A percentile compares a stretch with the other conserved stretches of the same genome.
These are phyloP conservation scores for Westerdykella aurantiaca DNA, from an alignment of 2,329 filamentous ascomycete genomes.

Conservation along the genomic window DNA sequence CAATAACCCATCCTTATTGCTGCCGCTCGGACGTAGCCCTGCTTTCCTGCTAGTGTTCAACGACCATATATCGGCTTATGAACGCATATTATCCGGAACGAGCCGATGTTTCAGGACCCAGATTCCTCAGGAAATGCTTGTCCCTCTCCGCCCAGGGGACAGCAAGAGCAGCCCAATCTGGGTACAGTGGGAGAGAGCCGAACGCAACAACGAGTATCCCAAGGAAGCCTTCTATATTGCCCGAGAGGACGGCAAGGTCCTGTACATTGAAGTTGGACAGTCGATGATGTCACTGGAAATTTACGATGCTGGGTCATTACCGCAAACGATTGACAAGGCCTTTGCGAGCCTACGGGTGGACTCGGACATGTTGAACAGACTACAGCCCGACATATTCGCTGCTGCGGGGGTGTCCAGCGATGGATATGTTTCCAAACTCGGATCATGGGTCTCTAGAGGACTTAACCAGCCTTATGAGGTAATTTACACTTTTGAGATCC, in stretches of 20 bases:
- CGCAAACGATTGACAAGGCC: conserved; percentile 71
- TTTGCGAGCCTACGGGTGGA: conserved; percentile 65
- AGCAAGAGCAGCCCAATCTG: conserved; percentile 54
- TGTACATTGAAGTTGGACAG: conserved; percentile 60
- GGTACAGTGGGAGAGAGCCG: conserved; percentile 78
- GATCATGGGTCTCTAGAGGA: conserved; percentile 32
- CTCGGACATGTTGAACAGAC: conserved; percentile 44
- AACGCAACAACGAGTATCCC: conserved; percentile 52
- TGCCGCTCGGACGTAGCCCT: conserved; percentile 38
- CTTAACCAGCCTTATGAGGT: conserved; percentile 52
- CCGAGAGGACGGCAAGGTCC: conserved; percentile 78
- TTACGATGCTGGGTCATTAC: conserved; percentile 51
- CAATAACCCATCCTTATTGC: conserved; percentile 34
- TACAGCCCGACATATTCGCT: conserved; percentile 68
- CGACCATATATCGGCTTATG: conserved; percentile 34
- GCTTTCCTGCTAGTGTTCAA: conserved; percentile 39
- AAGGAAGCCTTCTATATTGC: conserved; percentile 80
- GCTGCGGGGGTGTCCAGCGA: conserved; percentile 72
- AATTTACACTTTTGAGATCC: conserved; percentile 39
- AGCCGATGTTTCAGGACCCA: conserved; percentile 9
- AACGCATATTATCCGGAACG: conserved; percentile 38
- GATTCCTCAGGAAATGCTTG: conserved; percentile 26
- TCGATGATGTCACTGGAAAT: conserved; percentile 30
- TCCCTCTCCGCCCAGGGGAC: conserved; percentile 42
- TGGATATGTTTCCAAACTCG: conserved; percentile 69